phyloP scores from a whole-genome alignment of 1,284 basidiomycete species.

The Apiotrichum sp. region DNA sequence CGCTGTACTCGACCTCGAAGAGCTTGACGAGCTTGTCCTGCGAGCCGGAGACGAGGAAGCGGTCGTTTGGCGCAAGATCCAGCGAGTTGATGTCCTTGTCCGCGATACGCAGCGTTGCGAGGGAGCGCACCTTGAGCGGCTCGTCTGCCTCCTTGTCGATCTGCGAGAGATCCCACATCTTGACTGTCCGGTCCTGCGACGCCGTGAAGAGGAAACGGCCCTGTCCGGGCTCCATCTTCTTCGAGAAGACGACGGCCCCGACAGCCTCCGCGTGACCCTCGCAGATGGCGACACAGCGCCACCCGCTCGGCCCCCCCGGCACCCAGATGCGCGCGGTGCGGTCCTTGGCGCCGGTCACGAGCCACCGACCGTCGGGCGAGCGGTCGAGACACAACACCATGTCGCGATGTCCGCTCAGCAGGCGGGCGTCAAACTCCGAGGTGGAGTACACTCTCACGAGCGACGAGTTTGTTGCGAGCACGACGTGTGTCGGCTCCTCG shows the following conservation, averaged over 20 bases:
- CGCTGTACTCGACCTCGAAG: constrained; percentile 64
- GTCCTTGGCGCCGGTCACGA: constrained; percentile 91
- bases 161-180: constrained; percentile 86
- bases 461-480: constrained; percentile 91
- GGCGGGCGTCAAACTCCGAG: constrained; percentile 64
- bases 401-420: constrained; percentile 81
- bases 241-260: constrained; percentile 78
- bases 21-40: constrained; percentile 94
- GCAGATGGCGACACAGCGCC: constrained; percentile 77
- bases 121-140: constrained; percentile 60
- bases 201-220: constrained; percentile 81
- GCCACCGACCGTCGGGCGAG: constrained; percentile 59
- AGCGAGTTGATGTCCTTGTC: constrained; percentile 99
- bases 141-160: constrained; percentile 39
- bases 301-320: constrained; percentile 50
- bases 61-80: constrained; percentile 86
- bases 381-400: constrained; percentile 82
- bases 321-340: constrained; percentile 82
- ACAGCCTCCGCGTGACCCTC: constrained; percentile 93
- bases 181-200: constrained; percentile 93
- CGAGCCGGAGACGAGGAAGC: constrained; percentile 82
- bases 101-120: constrained; percentile 87
- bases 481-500: constrained; percentile 56
- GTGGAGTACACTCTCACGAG: constrained; percentile 80
- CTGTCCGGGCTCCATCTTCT: constrained; percentile 38